Conservation (phyloP, 441 rosid genomes). For the Gossypium davidsonii region DNA sequence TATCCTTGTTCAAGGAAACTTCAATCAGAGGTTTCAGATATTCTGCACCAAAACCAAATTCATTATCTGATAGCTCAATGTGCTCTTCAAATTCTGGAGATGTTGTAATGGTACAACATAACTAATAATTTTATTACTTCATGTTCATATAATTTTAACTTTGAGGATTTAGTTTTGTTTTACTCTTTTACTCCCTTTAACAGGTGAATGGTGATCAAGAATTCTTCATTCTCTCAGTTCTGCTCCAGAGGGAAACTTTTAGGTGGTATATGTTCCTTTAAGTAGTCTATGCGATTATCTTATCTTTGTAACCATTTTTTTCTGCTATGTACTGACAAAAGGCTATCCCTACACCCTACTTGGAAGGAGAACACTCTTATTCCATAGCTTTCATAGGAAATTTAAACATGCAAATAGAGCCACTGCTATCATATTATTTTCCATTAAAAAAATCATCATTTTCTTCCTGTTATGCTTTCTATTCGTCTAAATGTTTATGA, state of each 20-base stretch:
- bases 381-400: background rate
- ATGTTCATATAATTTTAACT: background rate
- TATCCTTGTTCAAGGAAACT: slow-evolving; percentile 58
- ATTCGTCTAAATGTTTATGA: background rate
- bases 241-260: slow-evolving; percentile 49
- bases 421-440: background rate
- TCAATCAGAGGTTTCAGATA: slow-evolving; percentile 55
- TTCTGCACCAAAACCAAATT: slow-evolving; percentile 41
- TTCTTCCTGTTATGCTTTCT: background rate
- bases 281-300: background rate
- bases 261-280: slow-evolving; percentile 28
- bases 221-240: slow-evolving; percentile 50
- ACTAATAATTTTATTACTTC: background rate
- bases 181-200: slow-evolving; percentile 5
- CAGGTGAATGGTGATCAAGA: slow-evolving; percentile 84
- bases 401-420: background rate
- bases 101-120: slow-evolving; percentile 57
- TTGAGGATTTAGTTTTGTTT: background rate
- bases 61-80: slow-evolving; percentile 38
- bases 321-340: background rate
- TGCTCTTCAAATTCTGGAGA: slow-evolving; percentile 72
- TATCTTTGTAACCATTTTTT: background rate
- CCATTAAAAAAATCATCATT: background rate
- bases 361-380: background rate
- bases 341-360: no score